Evolutionary conservation across 305 asterid species (phyloP).

Genomic region (Solanum chacoense): DNA sequence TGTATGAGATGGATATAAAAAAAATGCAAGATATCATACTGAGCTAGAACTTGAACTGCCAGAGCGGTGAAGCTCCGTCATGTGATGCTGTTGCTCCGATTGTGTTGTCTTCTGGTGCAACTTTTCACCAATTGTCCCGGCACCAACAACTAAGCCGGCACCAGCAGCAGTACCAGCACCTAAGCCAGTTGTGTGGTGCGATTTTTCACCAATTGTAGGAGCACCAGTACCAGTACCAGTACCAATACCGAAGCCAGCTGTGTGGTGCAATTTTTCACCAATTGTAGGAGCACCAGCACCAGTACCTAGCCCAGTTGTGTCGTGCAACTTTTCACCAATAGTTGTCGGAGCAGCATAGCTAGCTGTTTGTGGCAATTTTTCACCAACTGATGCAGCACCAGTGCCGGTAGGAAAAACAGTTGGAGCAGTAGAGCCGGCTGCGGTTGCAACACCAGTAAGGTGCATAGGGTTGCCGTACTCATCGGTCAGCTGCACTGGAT

Average conservation of each 20-base stretch:
- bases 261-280: neutral
- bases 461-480: conserved; percentile 79
- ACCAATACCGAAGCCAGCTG: neutral
- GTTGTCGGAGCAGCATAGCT: neutral
- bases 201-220: neutral
- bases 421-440: neutral
- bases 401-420: neutral
- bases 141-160: neutral
- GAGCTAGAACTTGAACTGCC: conserved; percentile 57
- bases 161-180: neutral
- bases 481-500: conserved; percentile 65
- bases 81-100: neutral
- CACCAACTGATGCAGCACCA: neutral
- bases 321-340: neutral
- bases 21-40: conserved; percentile 15
- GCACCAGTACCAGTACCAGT: neutral
- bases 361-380: neutral
- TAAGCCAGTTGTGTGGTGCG: neutral
- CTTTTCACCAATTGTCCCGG: neutral
- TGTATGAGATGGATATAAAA: neutral
- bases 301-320: neutral
- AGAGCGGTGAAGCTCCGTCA: conserved; percentile 29
- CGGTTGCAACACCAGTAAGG: conserved; percentile 59
- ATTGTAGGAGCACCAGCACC: neutral
- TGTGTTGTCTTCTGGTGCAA: neutral